phyloP scores from a whole-genome alignment of 768 basidiomycete species.

The Cystofilobasidium capitatum region DNA sequence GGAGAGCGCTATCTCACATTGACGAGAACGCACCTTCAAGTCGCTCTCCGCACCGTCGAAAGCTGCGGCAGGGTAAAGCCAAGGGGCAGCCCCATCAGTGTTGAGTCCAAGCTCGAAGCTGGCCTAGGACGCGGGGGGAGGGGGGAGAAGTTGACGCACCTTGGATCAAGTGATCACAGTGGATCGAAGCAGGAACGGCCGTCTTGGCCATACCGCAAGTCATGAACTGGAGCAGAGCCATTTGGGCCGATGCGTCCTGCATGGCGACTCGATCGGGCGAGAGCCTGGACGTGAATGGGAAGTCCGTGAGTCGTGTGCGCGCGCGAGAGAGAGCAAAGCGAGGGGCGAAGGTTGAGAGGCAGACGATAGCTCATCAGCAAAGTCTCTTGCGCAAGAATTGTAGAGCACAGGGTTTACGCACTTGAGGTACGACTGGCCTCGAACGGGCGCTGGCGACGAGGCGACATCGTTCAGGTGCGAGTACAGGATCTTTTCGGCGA shows the following conservation, averaged over 20 bases:
- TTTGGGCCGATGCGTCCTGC: constrained; percentile 55
- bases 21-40: constrained; percentile 51
- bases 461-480: constrained; percentile 77
- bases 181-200: constrained; percentile 66
- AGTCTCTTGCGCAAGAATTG: not conserved
- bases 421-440: constrained; percentile 84
- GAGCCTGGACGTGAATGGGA: constrained; percentile 41
- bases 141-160: constrained; percentile 38
- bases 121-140: not conserved
- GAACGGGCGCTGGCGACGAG: constrained; percentile 48
- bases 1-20: not conserved
- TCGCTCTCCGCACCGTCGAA: constrained; percentile 77
- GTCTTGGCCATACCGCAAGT: constrained; percentile 76
- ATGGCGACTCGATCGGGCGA: constrained; percentile 89
- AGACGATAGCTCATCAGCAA: no score
- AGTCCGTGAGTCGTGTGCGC: not conserved
- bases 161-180: constrained; percentile 96
- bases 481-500: constrained; percentile 98
- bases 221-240: constrained; percentile 85
- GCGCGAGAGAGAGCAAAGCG: not conserved
- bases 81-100: not conserved
- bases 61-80: constrained; percentile 36
- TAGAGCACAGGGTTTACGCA: not conserved
- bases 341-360: not conserved
- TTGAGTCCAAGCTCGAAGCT: not conserved